Percentiles rank a stretch among this genome's conserved stretches.
Conservation (phyloP, 352 stramenopile species). For the Phytopythium mirpurense region DNA sequence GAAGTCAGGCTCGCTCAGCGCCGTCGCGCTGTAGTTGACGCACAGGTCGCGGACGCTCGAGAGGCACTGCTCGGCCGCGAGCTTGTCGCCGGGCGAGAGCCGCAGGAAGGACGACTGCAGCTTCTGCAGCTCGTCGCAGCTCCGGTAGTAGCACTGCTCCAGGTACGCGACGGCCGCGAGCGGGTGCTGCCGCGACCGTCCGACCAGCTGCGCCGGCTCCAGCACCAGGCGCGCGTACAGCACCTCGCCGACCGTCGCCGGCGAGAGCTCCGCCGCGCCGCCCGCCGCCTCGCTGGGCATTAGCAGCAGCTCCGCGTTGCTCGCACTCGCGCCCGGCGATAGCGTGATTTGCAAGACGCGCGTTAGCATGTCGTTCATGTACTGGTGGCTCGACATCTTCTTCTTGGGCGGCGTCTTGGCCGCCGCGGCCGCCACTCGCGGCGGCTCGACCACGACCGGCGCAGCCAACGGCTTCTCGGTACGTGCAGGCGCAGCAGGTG, state of each 20-base stretch:
- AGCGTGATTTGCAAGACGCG: conserved; percentile 65
- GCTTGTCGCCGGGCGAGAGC: conserved; percentile 39
- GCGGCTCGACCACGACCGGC: neutral
- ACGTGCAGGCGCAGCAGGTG: neutral
- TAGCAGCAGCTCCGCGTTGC: conserved; percentile 24
- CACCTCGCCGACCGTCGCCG: conserved; percentile 50
- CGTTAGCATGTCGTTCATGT: conserved; percentile 77
- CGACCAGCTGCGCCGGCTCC: conserved; percentile 42
- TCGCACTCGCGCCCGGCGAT: conserved; percentile 16
- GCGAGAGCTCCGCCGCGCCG: conserved; percentile 3
- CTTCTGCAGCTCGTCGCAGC: conserved; percentile 62
- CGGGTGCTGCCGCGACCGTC: conserved; percentile 40
- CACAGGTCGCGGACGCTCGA: conserved; percentile 64
- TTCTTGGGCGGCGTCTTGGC: conserved; percentile 33
- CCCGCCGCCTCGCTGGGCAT: conserved; percentile 28
- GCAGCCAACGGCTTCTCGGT: conserved; percentile 3
- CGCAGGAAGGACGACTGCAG: conserved; percentile 60
- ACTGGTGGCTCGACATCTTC: conserved; percentile 30
- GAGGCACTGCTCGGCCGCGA: conserved; percentile 44
- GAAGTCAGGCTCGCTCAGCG: conserved; percentile 80
- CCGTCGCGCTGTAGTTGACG: conserved; percentile 82
- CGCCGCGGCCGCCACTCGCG: conserved; percentile 9
- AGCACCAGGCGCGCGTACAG: conserved; percentile 69
- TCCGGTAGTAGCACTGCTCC: conserved; percentile 71
- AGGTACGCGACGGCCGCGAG: conserved; percentile 64